Conservation (phyloP, 2,329 filamentous ascomycete species). For the Magnaporthiopsis incrustans region DNA sequence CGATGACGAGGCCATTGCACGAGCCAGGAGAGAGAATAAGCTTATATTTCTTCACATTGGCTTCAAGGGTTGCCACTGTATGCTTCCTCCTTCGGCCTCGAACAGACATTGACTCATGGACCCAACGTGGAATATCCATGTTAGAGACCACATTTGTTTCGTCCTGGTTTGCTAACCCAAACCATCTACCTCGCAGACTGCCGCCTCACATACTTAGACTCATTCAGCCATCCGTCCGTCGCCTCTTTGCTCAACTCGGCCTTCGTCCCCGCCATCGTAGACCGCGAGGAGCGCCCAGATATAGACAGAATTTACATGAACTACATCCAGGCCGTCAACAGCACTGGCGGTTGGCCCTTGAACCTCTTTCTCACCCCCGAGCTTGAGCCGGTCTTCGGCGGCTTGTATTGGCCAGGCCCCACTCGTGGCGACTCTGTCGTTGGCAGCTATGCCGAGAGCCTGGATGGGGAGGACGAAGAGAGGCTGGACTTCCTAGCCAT, state of each 20-base stretch:
- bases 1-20: slow-evolving; percentile 64
- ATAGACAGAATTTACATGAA: slow-evolving; percentile 98
- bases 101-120: background rate
- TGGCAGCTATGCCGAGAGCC: slow-evolving; percentile 32
- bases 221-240: slow-evolving; percentile 75
- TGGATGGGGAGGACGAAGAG: slow-evolving; percentile 36
- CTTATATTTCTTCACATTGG: slow-evolving; percentile 91
- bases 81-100: too few species aligned
- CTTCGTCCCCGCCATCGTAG: slow-evolving; percentile 88
- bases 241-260: slow-evolving; percentile 74
- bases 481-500: slow-evolving; percentile 78
- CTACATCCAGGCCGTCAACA: slow-evolving; percentile 89
- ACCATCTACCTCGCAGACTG: slow-evolving; percentile 46
- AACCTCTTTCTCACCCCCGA: slow-evolving; percentile 96
- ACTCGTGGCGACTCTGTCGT: slow-evolving; percentile 20
- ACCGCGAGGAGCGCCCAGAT: slow-evolving; percentile 88
- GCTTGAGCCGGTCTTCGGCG: slow-evolving; percentile 88
- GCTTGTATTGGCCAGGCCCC: slow-evolving; percentile 90
- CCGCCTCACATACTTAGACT: slow-evolving; percentile 88
- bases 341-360: slow-evolving; percentile 84
- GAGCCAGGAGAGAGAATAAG: slow-evolving; percentile 75
- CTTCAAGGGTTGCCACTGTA: slow-evolving; percentile 91
- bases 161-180: too few species aligned
- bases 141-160: too few species aligned
- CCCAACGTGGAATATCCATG: too few species aligned